Evolutionary conservation across 2,329 filamentous ascomycete species (phyloP), one percentile per base, ranked within the genome.

Genomic region (Plenodomus biglobosus): DNA sequence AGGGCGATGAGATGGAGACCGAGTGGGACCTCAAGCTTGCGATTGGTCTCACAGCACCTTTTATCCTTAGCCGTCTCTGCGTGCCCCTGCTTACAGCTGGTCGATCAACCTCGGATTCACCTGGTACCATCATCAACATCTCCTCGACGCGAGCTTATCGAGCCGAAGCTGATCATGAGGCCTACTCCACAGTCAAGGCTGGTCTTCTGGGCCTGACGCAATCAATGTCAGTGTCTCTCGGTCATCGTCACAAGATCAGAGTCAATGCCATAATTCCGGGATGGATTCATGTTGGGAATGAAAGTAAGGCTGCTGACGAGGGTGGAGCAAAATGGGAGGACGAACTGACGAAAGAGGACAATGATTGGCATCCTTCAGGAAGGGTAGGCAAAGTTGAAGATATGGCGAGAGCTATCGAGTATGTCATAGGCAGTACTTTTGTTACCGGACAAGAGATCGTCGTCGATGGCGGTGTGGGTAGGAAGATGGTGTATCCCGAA

Each of bases 331-430:
- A 52, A 27, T 80, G 78, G 78, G 76, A 78, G 48, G 74, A 78
- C 3, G 76, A 73, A 0, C 55, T 80, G 53, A 71, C 61, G 1
- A 64, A 73, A 48, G 72, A 73, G 34, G 78, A 81, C 50, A 71
- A 73, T 21, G 49, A 61, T 42, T 80, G 78, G 78, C 78, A 81
- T 63, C 67, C 77, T 21, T 75, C 73, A 7, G 77, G 78, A 2
- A 63, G 78, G 40, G 78, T 80, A 3, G 79, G 78, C 1, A 76
- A 72, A 48, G 76, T 76, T 2, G 77, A 79, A 30, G 78, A 80
- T 59, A 64, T 77, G 35, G 52, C 63, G 16, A 65, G 58, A 43
- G 72, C 75, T 3, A 71, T 76, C 30, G 66, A 73, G 52, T 77
- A 74, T 59, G 54, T 76, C 15, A 60, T 69, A 19, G 68, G 66